Conservation (phyloP, 768 basidiomycete genomes). For the Termitomyces sp. region DNA sequence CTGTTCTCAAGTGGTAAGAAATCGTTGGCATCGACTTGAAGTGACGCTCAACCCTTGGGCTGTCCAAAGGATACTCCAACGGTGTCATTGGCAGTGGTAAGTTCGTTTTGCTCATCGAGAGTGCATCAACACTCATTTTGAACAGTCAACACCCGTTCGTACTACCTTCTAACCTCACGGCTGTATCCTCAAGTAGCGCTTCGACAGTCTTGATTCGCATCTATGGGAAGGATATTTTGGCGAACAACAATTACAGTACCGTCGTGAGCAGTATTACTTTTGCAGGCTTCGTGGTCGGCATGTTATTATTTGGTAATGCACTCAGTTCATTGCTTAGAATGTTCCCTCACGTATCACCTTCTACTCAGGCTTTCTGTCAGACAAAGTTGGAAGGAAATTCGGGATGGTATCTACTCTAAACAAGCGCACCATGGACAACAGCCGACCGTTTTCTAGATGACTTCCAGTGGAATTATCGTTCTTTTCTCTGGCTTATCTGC, state of each 20-base stretch:
- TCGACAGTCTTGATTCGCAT: conserved; percentile 60
- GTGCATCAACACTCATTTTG: not conserved
- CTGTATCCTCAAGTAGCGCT: not conserved
- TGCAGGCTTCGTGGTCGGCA: conserved; percentile 81
- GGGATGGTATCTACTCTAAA: conserved; percentile 62
- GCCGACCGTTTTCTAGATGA: conserved; percentile 45
- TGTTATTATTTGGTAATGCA: conserved; percentile 62
- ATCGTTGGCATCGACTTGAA: not conserved
- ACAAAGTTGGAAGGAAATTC: conserved; percentile 81
- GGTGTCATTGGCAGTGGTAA: conserved; percentile 71
- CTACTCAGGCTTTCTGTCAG: conserved; percentile 58
- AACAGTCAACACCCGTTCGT: conserved; percentile 65
- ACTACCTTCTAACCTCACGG: not conserved
- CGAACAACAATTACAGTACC: conserved; percentile 53
- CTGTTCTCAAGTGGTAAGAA: conserved; percentile 75
- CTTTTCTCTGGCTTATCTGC: conserved; percentile 84
- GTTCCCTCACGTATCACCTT: not conserved
- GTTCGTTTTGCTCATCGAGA: conserved; percentile 20
- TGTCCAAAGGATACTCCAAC: conserved; percentile 68
- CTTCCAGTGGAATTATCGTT: conserved; percentile 76
- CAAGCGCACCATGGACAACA: not conserved
- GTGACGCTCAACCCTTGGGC: not conserved
- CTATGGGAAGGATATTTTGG: conserved; percentile 56
- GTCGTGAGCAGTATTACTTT: conserved; percentile 69
- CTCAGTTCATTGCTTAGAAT: not conserved